Conservation (phyloP, 495 filamentous ascomycete species). For the Aspergillus campestris region DNA sequence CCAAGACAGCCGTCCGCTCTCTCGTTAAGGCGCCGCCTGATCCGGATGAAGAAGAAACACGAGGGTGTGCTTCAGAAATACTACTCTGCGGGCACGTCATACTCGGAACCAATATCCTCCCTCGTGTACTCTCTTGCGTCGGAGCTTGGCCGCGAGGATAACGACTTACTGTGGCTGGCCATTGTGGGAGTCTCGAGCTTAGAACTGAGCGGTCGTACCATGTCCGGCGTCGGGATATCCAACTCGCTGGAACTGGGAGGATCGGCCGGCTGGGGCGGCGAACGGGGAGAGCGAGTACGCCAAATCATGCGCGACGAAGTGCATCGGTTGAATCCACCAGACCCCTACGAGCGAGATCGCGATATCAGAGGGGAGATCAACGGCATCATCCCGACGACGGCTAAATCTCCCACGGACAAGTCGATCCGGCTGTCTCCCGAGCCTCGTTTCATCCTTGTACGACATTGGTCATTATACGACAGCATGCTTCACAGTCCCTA, state of each 20-base stretch:
- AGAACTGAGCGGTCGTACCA: conserved; percentile 82
- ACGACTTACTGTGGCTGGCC: conserved; percentile 88
- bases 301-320: conserved; percentile 89
- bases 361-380: conserved; percentile 50
- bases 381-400: conserved; percentile 80
- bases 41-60: conserved; percentile 68
- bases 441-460: conserved; percentile 84
- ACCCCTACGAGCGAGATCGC: conserved; percentile 48
- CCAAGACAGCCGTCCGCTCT: conserved; percentile 55
- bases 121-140: conserved; percentile 91
- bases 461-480: conserved; percentile 96
- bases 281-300: conserved; percentile 75
- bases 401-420: conserved; percentile 79
- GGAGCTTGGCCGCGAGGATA: conserved; percentile 91
- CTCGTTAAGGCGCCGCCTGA: conserved; percentile 59
- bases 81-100: conserved; percentile 78
- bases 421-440: conserved; percentile 90
- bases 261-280: conserved; percentile 70
- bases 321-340: conserved; percentile 81
- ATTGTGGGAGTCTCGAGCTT: conserved; percentile 89
- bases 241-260: conserved; percentile 47
- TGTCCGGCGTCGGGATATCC: conserved; percentile 69
- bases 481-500: conserved; percentile 98
- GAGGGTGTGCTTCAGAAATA: conserved; percentile 65
- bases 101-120: conserved; percentile 89